Percentiles rank a stretch among this genome's conserved stretches.
Evolutionary conservation across 176 grass and related monocot species (phyloP).

Genomic region (Neostapfia colusana): DNA sequence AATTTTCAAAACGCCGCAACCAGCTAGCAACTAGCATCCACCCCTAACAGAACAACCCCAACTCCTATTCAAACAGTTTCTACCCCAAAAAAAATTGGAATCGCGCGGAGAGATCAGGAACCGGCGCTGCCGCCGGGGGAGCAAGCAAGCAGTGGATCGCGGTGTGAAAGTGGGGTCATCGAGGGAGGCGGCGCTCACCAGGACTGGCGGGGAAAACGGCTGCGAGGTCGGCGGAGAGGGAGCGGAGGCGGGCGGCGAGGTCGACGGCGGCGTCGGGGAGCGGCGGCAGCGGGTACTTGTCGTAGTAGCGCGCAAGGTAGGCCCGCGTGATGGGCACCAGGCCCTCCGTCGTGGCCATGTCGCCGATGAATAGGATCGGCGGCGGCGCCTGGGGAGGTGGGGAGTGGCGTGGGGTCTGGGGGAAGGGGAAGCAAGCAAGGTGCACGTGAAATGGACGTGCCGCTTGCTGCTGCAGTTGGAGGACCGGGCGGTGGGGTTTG

Average conservation of each 20-base stretch:
- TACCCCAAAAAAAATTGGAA: not conserved
- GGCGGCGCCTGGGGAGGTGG: not conserved
- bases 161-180: not conserved
- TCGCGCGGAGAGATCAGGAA: not conserved
- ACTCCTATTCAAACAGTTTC: not conserved
- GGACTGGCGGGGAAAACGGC: slow-evolving; percentile 38
- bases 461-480: not conserved
- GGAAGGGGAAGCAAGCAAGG: not conserved
- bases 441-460: slow-evolving; percentile 33
- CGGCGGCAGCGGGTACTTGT: slow-evolving; percentile 61
- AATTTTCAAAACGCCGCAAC: not conserved
- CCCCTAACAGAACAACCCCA: not conserved
- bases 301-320: slow-evolving; percentile 85
- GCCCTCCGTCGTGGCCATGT: slow-evolving; percentile 67
- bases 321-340: slow-evolving; percentile 90
- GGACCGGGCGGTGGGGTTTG: slow-evolving; percentile 40
- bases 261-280: slow-evolving; percentile 46
- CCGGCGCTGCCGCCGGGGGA: not conserved
- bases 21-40: not conserved
- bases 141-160: slow-evolving; percentile 15
- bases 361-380: slow-evolving; percentile 3
- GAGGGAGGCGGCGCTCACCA: slow-evolving; percentile 41
- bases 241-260: slow-evolving; percentile 54
- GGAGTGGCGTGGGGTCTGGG: not conserved
- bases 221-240: slow-evolving; percentile 50